Base-by-base conservation (phyloP, 352 stramenopile genomes). In the Phytophthora melonis region DNA sequence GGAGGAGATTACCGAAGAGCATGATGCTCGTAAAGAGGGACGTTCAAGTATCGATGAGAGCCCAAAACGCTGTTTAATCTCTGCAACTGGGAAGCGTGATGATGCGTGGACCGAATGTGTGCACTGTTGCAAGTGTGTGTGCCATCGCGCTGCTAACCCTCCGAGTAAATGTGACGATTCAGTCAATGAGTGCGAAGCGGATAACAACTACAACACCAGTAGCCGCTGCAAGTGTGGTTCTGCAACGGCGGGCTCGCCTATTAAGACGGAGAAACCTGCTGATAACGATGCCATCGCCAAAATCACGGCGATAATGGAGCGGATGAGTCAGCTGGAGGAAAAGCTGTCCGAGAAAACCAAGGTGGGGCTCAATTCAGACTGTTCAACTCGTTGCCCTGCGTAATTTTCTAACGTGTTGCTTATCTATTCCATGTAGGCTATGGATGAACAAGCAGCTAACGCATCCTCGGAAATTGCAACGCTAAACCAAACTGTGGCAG, bases 401-500 rank as follows among this genome's bases (percentile, higher is more conserved):
- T 25, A 5, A 23, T 52, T n/a, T 25, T 25, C 18, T 52, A 25
- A 52, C 43, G 43, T 23, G 43, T 14, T 52, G 43, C 43, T 52
- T 1, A 25, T 53, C 8, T 54, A 19, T 11, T 47, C 14, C 34
- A 11, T 72, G n/a, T 74, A 90, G 82, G 56, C 55, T 9, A 70
- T 87, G 27, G 72, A 88, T 30, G 80, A 84, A 18, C 57, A 82
- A 62, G 65, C 73, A 36, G 45, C 64, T 16, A 80, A 62, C 30
- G 58, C 81, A 10, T 74, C 68, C 18, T 71, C 80, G 14, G 80
- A 89, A 63, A 72, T 86, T 47, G 57, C 71, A 16, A 72, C 69
- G 7, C 34, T 91, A 45, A 76, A 88, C 53, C 80, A 88, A 73
- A 84, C 78, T 8, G 78, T 91, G 16, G 73, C 79, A 21, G 77